These are phyloP conservation scores for Phytophthora pseudosyringae DNA, from an alignment of 352 stramenopile species.

Conservation along the genomic window DNA sequence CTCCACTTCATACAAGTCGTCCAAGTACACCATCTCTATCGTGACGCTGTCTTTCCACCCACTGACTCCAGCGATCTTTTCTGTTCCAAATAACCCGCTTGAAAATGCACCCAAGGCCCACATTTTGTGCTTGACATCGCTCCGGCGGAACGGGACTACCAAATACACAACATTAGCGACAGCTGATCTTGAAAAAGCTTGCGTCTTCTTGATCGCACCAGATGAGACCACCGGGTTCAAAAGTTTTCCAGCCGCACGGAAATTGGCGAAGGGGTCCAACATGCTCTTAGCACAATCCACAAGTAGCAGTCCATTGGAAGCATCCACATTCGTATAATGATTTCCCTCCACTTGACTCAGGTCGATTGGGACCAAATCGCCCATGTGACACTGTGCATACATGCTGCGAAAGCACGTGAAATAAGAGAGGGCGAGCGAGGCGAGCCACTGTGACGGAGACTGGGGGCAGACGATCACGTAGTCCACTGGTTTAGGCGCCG, in stretches of 20 bases:
- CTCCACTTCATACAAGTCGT: conserved; percentile 72
- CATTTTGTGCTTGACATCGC: conserved; percentile 76
- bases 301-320: conserved; percentile 58
- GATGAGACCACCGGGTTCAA: conserved; percentile 56
- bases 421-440: conserved; percentile 72
- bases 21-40: conserved; percentile 73
- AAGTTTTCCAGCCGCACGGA: conserved; percentile 63
- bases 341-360: conserved; percentile 47
- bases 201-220: conserved; percentile 58
- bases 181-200: conserved; percentile 67
- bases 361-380: conserved; percentile 64
- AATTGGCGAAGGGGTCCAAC: conserved; percentile 69
- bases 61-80: conserved; percentile 26
- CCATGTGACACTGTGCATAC: conserved; percentile 76
- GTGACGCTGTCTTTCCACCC: conserved; percentile 64
- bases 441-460: conserved; percentile 76
- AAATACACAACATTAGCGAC: conserved; percentile 76
- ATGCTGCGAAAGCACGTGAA: conserved; percentile 71
- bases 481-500: conserved; percentile 68
- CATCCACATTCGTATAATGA: conserved; percentile 53
- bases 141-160: conserved; percentile 67
- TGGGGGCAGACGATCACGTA: conserved; percentile 79
- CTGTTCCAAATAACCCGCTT: conserved; percentile 58
- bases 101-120: conserved; percentile 73
- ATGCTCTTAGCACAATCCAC: conserved; percentile 59